These are phyloP conservation scores for Neofusicoccum kwambonambiense DNA, from an alignment of 2,329 filamentous ascomycete species.

Conservation along the genomic window DNA sequence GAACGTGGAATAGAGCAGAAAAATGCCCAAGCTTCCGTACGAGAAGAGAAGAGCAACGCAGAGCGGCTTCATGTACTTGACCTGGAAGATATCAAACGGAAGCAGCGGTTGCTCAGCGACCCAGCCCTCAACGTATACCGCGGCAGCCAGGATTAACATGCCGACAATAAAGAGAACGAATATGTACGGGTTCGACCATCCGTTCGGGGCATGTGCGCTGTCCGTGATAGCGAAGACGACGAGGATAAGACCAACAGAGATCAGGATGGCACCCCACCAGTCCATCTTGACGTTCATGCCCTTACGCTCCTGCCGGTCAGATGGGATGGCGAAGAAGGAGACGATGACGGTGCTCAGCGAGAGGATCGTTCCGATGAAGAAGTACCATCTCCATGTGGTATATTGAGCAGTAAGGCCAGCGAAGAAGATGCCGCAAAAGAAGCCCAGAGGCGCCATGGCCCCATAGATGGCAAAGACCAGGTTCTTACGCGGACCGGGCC, in stretches of 20 bases:
- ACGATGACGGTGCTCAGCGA: constrained; percentile 46
- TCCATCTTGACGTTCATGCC: constrained; percentile 60
- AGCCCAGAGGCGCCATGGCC: constrained; percentile 54
- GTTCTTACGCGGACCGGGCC: constrained; percentile 38
- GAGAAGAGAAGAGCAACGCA: constrained; percentile 60
- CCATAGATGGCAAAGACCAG: constrained; percentile 45
- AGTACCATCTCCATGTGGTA: constrained; percentile 64
- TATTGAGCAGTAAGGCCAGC: constrained; percentile 59
- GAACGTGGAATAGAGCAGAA: constrained; percentile 67
- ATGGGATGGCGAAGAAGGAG: constrained; percentile 52
- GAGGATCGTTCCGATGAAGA: constrained; percentile 62
- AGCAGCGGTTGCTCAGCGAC: constrained; percentile 65
- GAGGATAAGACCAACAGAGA: constrained; percentile 64
- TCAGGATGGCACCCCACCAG: constrained; percentile 61
- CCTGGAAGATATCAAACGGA: constrained; percentile 63
- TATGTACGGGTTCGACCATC: constrained; percentile 69
- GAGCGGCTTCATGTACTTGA: constrained; percentile 65
- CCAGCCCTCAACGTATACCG: constrained; percentile 68
- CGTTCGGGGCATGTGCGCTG: constrained; percentile 60
- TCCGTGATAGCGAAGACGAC: constrained; percentile 73
- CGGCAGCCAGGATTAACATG: constrained; percentile 53
- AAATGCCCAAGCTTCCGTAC: constrained; percentile 69
- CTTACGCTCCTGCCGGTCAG: constrained; percentile 41
- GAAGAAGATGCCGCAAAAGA: constrained; percentile 64
- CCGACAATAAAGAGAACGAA: constrained; percentile 61